Conservation (phyloP, 2,329 filamentous ascomycete species). For the Apiospora hydei region DNA sequence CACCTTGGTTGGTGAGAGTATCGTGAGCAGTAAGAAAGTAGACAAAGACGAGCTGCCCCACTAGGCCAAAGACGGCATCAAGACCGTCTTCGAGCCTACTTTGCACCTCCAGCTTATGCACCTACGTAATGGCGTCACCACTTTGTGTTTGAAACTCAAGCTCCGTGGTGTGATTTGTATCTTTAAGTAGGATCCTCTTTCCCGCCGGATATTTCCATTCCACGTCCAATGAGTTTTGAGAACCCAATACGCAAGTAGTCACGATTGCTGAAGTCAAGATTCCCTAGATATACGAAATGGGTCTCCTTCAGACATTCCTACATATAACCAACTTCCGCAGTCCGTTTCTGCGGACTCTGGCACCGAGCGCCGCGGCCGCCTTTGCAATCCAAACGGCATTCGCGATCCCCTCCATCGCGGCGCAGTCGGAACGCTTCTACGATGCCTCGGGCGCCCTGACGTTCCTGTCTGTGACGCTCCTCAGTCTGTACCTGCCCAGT, state of each 20-base stretch:
- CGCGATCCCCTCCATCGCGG: conserved; percentile 66
- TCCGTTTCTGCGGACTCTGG: conserved; percentile 67
- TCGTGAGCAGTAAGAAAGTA: background rate
- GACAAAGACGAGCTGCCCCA: background rate
- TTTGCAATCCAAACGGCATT: conserved; percentile 69
- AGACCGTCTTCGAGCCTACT: background rate
- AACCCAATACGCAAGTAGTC: background rate
- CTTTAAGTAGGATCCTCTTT: background rate
- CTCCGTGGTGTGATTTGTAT: background rate
- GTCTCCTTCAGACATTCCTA: conserved; percentile 57
- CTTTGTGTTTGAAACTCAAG: background rate
- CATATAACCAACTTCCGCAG: conserved; percentile 66
- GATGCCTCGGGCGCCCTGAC: conserved; percentile 72
- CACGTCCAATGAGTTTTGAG: background rate
- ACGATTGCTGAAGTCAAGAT: background rate
- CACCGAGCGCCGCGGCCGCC: conserved; percentile 68
- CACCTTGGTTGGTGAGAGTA: background rate
- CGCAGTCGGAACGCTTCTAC: conserved; percentile 71
- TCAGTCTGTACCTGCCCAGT: conserved; percentile 67
- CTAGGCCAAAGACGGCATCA: conserved; percentile 1
- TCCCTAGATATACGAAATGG: conserved; percentile 36
- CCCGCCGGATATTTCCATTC: background rate
- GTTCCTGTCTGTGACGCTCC: conserved; percentile 68
- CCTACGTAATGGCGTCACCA: conserved; percentile 12
- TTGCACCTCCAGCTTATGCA: background rate